Percentiles rank a stretch among this genome's conserved stretches.
Conservation (phyloP, 208 protist species). For the Crithidia bombi region DNA sequence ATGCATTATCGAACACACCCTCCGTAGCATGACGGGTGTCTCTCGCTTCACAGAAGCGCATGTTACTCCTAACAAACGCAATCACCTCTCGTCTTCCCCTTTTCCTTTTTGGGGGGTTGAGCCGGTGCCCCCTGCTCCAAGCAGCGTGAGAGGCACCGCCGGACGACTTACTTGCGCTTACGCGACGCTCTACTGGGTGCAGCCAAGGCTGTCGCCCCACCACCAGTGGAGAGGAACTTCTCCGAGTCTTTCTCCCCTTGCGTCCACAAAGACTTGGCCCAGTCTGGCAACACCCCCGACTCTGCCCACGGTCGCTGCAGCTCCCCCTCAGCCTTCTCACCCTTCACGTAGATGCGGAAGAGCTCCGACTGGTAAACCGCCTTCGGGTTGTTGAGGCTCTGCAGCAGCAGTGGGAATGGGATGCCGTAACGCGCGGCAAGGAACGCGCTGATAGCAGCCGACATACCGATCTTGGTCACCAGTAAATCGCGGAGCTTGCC, state of each 20-base stretch:
- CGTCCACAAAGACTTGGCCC: conserved; percentile 59
- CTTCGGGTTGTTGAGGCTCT: conserved; percentile 83
- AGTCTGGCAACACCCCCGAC: conserved; percentile 54
- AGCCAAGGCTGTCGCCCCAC: conserved; percentile 5
- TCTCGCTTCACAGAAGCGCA: too few relatives aligned
- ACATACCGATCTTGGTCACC: conserved; percentile 61
- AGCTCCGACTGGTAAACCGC: conserved; percentile 67
- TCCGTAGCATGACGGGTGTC: too few relatives aligned
- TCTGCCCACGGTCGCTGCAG: conserved; percentile 83
- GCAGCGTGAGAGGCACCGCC: background rate
- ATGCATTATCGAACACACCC: too few relatives aligned
- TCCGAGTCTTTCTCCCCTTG: conserved; percentile 46
- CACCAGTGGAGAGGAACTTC: conserved; percentile 24
- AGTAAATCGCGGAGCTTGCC: conserved; percentile 72
- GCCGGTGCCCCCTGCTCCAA: background rate
- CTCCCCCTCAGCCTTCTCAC: conserved; percentile 44
- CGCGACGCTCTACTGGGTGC: conserved; percentile 26
- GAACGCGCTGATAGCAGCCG: conserved; percentile 57
- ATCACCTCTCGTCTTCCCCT: too few relatives aligned
- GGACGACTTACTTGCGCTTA: conserved; percentile 34
- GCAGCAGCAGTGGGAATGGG: conserved; percentile 80
- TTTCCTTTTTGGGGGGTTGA: background rate
- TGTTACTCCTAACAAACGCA: too few relatives aligned
- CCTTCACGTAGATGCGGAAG: conserved; percentile 66
- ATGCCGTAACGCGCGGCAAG: conserved; percentile 56